Evolutionary conservation across 768 basidiomycete genomes (phyloP).

Genomic region (Amanita pallidorosea): DNA sequence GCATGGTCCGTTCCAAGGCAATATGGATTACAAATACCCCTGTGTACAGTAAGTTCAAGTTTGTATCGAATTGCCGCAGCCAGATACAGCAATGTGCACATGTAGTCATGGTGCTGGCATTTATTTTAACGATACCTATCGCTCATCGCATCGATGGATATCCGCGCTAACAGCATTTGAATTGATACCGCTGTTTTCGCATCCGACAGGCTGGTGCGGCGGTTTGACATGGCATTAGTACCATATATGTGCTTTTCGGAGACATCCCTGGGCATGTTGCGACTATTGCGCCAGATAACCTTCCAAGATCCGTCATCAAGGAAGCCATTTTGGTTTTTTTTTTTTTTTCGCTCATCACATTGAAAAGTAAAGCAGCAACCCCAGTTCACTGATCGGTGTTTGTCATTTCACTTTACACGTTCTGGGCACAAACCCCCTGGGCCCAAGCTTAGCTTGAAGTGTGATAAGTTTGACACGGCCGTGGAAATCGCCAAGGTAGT

Average conservation of each 20-base stretch:
- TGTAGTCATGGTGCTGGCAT: neutral
- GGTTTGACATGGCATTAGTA: neutral
- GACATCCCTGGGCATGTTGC: neutral
- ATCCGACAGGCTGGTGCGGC: neutral
- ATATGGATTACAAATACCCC: too few relatives aligned
- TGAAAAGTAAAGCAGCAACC: neutral
- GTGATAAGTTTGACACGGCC: neutral
- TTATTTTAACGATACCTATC: neutral
- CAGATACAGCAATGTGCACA: too few relatives aligned
- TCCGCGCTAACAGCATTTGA: neutral
- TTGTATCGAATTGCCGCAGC: too few relatives aligned
- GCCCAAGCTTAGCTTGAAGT: neutral
- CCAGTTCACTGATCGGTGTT: neutral
- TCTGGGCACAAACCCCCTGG: neutral
- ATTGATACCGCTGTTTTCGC: neutral
- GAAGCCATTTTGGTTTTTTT: neutral
- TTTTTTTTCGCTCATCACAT: neutral
- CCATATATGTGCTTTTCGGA: neutral
- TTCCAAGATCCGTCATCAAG: neutral
- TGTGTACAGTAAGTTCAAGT: too few relatives aligned
- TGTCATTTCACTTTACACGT: neutral
- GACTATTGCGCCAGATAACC: neutral
- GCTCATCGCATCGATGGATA: neutral
- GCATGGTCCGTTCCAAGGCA: too few relatives aligned
- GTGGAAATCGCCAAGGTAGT: neutral